A percentile compares a stretch with the other conserved stretches of the same genome.
These are phyloP conservation scores for Punctularia strigosozonata DNA, from an alignment of 768 basidiomycete species.

Conservation along the genomic window DNA sequence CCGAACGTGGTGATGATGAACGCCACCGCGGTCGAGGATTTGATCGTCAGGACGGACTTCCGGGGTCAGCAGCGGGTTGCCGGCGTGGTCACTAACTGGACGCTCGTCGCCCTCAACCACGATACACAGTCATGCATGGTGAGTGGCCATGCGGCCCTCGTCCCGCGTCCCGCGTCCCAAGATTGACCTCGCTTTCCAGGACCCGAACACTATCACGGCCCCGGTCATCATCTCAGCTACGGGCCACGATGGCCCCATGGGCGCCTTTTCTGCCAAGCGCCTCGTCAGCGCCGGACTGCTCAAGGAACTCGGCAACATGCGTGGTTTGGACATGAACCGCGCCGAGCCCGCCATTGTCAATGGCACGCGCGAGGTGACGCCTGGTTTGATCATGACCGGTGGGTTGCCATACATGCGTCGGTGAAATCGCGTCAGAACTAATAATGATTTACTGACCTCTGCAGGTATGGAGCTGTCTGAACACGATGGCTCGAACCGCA, in stretches of 20 bases:
- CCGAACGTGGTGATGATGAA: constrained; percentile 70
- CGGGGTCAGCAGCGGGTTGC: constrained; percentile 30
- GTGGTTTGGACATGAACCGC: constrained; percentile 69
- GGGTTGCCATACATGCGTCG: constrained; percentile 11
- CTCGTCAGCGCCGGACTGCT: constrained; percentile 64
- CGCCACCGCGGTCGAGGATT: constrained; percentile 73
- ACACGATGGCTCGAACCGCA: constrained; percentile 66
- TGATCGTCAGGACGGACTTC: constrained; percentile 50
- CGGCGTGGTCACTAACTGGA: constrained; percentile 48
- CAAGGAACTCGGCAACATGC: constrained; percentile 70
- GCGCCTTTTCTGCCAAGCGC: constrained; percentile 72
- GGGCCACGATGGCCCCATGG: constrained; percentile 73
- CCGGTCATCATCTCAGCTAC: constrained; percentile 63
- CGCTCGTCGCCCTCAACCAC: constrained; percentile 42
- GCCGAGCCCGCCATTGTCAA: constrained; percentile 79
- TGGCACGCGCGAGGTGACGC: constrained; percentile 62
- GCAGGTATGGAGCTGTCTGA: constrained; percentile 76
- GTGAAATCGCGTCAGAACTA: too few species aligned
- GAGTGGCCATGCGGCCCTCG: too few species aligned
- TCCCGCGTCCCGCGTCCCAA: not conserved
- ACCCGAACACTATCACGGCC: constrained; percentile 75
- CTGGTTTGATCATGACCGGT: constrained; percentile 68
- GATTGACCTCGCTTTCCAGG: constrained; percentile 16
- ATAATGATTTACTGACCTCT: constrained; percentile 6
- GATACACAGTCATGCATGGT: constrained; percentile 58